Conservation (phyloP, 805 yeast species). For the Scheffersomyces coipomensis region DNA sequence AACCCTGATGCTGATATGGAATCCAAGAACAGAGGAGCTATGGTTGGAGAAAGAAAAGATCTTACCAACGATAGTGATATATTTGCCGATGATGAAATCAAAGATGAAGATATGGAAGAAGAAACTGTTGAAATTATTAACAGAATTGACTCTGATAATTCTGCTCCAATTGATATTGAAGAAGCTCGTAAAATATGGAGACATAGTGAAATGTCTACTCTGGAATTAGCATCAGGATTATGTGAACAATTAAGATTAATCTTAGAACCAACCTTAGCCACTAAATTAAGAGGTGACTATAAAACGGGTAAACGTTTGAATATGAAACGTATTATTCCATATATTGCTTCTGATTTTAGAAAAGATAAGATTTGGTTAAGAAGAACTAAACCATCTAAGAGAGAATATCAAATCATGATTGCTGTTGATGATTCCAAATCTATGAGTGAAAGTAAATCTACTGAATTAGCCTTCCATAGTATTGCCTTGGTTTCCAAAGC, state of each 20-base stretch:
- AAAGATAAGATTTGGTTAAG: constrained; percentile 98
- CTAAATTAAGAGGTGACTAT: constrained; percentile 92
- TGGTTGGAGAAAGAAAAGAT: constrained; percentile 45
- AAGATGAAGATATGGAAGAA: constrained; percentile 14
- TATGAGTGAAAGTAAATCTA: constrained; percentile 91
- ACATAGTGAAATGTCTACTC: constrained; percentile 77
- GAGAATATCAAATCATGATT: constrained; percentile 96
- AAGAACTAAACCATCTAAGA: constrained; percentile 94
- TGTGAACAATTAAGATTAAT: constrained; percentile 92
- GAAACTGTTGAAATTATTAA: constrained; percentile 19
- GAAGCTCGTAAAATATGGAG: constrained; percentile 82
- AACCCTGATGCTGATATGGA: constrained; percentile 43
- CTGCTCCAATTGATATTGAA: constrained; percentile 52
- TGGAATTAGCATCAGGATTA: constrained; percentile 80
- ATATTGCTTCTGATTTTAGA: constrained; percentile 95
- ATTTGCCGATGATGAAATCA: constrained; percentile 16
- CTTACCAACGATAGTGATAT: constrained; percentile 32
- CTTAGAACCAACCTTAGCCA: constrained; percentile 94
- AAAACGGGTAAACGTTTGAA: constrained; percentile 95
- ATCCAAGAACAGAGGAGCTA: constrained; percentile 50
- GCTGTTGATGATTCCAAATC: constrained; percentile 97
- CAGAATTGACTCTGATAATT: constrained; percentile 12
- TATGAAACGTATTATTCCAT: constrained; percentile 96
- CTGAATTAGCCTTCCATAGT: constrained; percentile 89
- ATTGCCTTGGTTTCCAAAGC: constrained; percentile 94